These are phyloP conservation scores for Tuber melanosporum DNA, from an alignment of 495 filamentous ascomycete genomes.

Conservation along the genomic window DNA sequence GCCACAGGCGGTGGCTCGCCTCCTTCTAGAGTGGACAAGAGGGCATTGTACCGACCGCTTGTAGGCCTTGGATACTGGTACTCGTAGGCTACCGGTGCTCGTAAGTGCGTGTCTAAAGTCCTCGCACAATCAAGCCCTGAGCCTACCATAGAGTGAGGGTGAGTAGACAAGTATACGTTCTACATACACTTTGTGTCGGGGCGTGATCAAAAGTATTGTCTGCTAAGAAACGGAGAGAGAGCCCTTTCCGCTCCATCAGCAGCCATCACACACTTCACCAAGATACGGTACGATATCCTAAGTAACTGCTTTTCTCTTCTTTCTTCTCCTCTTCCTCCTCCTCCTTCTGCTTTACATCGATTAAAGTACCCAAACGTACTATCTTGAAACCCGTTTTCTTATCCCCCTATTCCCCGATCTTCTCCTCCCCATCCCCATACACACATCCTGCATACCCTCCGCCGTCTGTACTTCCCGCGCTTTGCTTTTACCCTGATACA, in stretches of 20 bases:
- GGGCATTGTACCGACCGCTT: no score
- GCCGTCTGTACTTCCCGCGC: neutral
- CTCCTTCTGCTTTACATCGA: neutral
- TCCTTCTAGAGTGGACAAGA: neutral
- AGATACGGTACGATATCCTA: neutral
- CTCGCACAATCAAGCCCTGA: neutral
- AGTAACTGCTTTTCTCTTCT: neutral
- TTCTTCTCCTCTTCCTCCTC: neutral
- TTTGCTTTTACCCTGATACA: neutral
- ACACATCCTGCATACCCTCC: neutral
- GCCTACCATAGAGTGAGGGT: neutral
- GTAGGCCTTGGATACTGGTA: neutral
- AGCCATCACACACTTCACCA: neutral
- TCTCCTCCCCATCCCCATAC: constrained; percentile 1
- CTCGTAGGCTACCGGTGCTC: neutral
- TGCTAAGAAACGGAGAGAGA: neutral
- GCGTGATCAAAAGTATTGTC: constrained; percentile 4
- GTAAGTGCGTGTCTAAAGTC: neutral
- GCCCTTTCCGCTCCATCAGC: neutral
- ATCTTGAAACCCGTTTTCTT: neutral
- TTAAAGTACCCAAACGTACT: neutral
- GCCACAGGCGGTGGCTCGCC: neutral
- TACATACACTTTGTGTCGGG: neutral
- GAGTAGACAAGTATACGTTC: neutral
- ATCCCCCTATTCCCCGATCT: neutral